Percentiles rank a stretch among this genome's conserved stretches.
Conservation (phyloP, 768 basidiomycete genomes). For the Calocybe indica region DNA sequence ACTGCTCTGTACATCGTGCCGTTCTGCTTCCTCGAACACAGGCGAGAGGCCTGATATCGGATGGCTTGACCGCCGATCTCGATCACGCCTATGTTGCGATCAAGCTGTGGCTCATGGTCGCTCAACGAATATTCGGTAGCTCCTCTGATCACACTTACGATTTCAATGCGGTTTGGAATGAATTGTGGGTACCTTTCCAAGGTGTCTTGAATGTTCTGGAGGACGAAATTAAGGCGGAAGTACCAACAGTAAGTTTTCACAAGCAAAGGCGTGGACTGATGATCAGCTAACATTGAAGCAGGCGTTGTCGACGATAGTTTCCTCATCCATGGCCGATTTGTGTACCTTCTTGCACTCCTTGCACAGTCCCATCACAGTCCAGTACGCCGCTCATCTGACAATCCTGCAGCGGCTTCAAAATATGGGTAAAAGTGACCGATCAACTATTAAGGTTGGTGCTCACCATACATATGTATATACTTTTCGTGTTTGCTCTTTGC, state of each 20-base stretch:
- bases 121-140: constrained; percentile 21
- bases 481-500: too few relatives aligned
- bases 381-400: constrained; percentile 43
- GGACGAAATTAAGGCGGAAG: constrained; percentile 1
- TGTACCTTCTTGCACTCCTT: constrained; percentile 56
- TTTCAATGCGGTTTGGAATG: constrained; percentile 54
- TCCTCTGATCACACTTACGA: too few relatives aligned
- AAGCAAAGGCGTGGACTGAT: not conserved
- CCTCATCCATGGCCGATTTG: constrained; percentile 60
- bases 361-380: constrained; percentile 46
- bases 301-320: constrained; percentile 49
- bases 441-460: constrained; percentile 41
- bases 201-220: constrained; percentile 44
- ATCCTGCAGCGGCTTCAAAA: constrained; percentile 44
- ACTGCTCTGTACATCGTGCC: constrained; percentile 39
- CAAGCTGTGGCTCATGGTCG: constrained; percentile 67
- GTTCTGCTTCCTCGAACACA: constrained; percentile 37
- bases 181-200: constrained; percentile 71
- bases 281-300: constrained; percentile 15
- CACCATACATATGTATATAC: too few relatives aligned
- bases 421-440: constrained; percentile 38
- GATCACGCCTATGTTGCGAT: constrained; percentile 66
- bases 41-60: constrained; percentile 28
- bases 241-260: too few relatives aligned
- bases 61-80: constrained; percentile 48